Conservation (phyloP, 768 basidiomycete species). For the Lentinula lateritia region DNA sequence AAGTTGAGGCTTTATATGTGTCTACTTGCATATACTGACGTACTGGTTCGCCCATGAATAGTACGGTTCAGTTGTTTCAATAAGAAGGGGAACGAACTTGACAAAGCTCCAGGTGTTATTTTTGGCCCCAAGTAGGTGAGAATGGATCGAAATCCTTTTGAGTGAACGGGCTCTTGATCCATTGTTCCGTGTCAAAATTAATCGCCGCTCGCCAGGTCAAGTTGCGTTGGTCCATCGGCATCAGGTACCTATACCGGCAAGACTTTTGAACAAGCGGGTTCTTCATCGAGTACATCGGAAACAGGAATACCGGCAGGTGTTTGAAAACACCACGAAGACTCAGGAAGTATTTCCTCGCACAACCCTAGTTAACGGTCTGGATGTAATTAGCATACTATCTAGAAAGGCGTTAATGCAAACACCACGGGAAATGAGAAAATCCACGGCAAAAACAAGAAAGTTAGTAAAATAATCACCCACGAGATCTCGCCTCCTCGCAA, state of each 20-base stretch:
- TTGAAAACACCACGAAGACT: not conserved
- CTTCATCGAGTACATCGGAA: not conserved
- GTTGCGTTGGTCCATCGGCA: not conserved
- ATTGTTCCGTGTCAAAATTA: not conserved
- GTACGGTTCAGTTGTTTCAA: not conserved
- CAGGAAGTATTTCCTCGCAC: not conserved
- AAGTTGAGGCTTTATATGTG: not conserved
- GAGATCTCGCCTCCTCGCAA: slow-evolving; percentile 22
- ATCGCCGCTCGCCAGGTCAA: not conserved
- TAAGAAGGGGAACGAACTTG: not conserved
- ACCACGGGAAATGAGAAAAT: not conserved
- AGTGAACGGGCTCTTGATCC: not conserved
- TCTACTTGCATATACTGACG: not conserved
- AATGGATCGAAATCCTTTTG: not conserved
- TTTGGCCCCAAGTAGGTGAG: not conserved
- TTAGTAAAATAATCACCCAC: not conserved
- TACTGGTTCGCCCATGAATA: not conserved
- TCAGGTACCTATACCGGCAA: too few relatives aligned
- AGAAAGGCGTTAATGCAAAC: not conserved
- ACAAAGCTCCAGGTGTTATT: not conserved
- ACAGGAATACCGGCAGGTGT: not conserved
- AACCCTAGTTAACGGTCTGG: too few relatives aligned
- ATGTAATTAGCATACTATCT: too few relatives aligned
- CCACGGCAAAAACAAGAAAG: not conserved
- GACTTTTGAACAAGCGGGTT: too few relatives aligned